These are phyloP conservation scores for Aureococcus anophagefferens DNA, from an alignment of 108 stramenopile species.

Conservation along the genomic window DNA sequence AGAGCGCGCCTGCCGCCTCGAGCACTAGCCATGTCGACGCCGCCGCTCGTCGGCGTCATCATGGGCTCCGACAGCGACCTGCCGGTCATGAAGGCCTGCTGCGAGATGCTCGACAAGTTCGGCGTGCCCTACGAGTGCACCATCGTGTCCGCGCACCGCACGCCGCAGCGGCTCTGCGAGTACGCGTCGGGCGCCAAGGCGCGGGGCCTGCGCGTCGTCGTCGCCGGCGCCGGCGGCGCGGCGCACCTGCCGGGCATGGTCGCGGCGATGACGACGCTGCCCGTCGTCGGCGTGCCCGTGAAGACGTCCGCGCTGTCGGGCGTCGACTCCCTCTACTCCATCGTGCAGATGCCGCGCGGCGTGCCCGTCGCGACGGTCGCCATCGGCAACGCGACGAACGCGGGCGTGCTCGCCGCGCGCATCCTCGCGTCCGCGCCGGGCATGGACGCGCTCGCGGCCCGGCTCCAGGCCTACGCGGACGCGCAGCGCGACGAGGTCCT, in stretches of 20 bases:
- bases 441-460: constrained; percentile 2
- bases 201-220: constrained; percentile 80
- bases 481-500: not conserved
- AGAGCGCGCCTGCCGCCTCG: too few relatives aligned
- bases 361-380: constrained; percentile 98
- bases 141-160: constrained; percentile 95
- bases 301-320: constrained; percentile 94
- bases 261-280: constrained; percentile 89
- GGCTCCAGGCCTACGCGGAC: not conserved
- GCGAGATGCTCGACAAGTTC: constrained; percentile 74
- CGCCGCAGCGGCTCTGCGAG: constrained; percentile 77
- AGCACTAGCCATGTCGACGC: too few relatives aligned
- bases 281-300: constrained; percentile 95
- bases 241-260: constrained; percentile 99
- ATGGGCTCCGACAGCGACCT: constrained; percentile 97
- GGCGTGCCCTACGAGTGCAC: constrained; percentile 84
- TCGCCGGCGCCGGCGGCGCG: constrained; percentile 98
- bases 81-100: constrained; percentile 87
- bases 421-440: constrained; percentile 52
- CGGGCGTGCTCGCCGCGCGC: constrained; percentile 87
- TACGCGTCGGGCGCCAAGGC: constrained; percentile 75
- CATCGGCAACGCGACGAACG: constrained; percentile 97
- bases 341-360: constrained; percentile 98
- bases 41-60: constrained; percentile 83
- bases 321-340: constrained; percentile 87